A percentile compares a stretch with the other conserved stretches of the same genome.
Evolutionary conservation across 106 monocot species (phyloP).

Genomic region (Narthecium ossifragum): DNA sequence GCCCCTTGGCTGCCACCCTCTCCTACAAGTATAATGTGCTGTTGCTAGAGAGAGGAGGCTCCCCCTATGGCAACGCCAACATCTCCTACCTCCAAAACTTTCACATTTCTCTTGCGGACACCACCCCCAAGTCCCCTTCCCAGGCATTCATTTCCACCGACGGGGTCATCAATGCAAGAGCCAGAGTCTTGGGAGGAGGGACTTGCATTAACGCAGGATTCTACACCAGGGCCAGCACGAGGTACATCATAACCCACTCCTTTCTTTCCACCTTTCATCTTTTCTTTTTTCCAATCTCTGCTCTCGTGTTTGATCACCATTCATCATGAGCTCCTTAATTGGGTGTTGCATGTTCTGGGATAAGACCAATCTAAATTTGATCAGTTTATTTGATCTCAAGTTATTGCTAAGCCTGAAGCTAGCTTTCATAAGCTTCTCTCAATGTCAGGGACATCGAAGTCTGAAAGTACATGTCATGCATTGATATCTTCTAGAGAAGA

Average conservation of each 20-base stretch:
- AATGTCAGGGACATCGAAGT: no score
- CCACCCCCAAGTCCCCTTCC: constrained; percentile 24
- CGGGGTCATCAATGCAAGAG: constrained; percentile 37
- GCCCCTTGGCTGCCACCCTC: constrained; percentile 37
- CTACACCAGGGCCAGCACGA: constrained; percentile 26
- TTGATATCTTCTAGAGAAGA: no score
- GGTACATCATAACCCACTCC: constrained; percentile 4
- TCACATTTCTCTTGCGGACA: constrained; percentile 26
- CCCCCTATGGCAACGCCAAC: constrained; percentile 36
- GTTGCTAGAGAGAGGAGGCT: constrained; percentile 28
- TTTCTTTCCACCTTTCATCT: background rate
- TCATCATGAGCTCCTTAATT: background rate
- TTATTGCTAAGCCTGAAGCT: no score
- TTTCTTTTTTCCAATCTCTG: background rate
- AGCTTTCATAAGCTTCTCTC: no score
- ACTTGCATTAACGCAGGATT: constrained; percentile 40
- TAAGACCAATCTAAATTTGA: no score
- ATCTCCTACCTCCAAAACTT: constrained; percentile 26
- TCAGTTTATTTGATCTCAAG: no score
- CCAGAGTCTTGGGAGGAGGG: constrained; percentile 31
- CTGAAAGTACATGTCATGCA: no score
- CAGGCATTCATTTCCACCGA: constrained; percentile 40
- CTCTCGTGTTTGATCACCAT: background rate
- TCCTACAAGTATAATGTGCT: constrained; percentile 24
- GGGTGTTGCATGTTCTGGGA: no score